Conservation (phyloP, 2,329 filamentous ascomycete genomes). For the Cladophialophora exuberans region DNA sequence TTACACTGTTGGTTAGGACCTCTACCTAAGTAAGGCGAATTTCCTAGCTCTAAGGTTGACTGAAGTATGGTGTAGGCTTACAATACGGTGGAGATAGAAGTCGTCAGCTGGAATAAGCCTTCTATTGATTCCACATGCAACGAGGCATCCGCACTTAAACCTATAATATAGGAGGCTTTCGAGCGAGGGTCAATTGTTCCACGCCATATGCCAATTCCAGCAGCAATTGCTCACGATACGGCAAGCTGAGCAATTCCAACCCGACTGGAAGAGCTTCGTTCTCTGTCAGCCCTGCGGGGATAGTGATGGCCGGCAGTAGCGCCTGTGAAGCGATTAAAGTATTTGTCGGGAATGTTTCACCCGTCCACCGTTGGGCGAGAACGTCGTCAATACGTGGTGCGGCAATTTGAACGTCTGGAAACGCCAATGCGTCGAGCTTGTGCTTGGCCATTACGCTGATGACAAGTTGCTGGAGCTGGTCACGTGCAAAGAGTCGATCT, state of each 20-base stretch:
- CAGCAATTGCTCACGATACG: conserved; percentile 15
- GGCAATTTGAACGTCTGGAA: conserved; percentile 18
- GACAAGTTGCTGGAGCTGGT: conserved; percentile 13
- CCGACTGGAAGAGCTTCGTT: conserved; percentile 9
- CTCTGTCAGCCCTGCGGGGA: conserved; percentile 18
- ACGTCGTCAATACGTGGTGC: conserved; percentile 17
- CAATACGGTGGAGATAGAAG: too few species aligned
- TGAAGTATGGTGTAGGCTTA: too few species aligned
- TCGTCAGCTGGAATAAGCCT: too few species aligned
- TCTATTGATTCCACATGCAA: too few species aligned
- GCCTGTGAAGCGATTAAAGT: conserved; percentile 15
- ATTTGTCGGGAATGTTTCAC: conserved; percentile 16
- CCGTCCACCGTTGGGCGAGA: conserved; percentile 11
- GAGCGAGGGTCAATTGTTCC: conserved; percentile 11
- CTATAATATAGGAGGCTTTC: conserved; percentile 16
- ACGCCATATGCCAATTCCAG: conserved; percentile 18
- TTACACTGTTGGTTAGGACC: too few species aligned
- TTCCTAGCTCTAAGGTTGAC: too few species aligned
- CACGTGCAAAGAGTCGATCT: conserved; percentile 9
- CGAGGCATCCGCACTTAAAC: too few species aligned
- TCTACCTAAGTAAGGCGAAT: too few species aligned
- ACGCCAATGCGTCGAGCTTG: conserved; percentile 17
- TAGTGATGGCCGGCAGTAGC: conserved; percentile 13
- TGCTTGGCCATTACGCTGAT: conserved; percentile 9
- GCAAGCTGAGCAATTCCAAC: conserved; percentile 12